Base-by-base conservation (phyloP, 805 yeast species). In the Cyberlindnera saturnus region DNA sequence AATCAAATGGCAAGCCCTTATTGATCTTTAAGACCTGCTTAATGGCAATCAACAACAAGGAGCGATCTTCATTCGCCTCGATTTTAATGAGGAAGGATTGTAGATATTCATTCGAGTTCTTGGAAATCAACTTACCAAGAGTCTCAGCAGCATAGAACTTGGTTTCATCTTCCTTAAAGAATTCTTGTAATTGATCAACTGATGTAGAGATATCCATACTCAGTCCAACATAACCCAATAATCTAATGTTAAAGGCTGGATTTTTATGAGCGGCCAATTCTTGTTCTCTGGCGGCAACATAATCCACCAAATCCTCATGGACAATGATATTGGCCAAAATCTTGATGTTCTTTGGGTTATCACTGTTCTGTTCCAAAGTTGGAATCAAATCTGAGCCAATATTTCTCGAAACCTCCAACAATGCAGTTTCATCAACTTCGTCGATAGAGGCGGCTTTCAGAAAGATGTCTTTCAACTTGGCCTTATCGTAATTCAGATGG, bases 141-240 rank as follows among this genome's bases (percentile, higher is more conserved):
- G 82, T 68, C 39, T 71, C 69, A 1, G 83, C 74, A 2, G 83
- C 70, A 18, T 75, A 74, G 7, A 66, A 48, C 41, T 67, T 68
- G 5, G 73, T 54, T 5, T 57, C 59, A 32, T 71, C 73, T 10
- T 66, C 57, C 4, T 57, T 52, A 46, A 71, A 55, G 45, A 63
- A 53, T 16, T 43, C 45, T 50, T 61, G 58, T 50, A 79, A 57
- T 15, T 70, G 63, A 1, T 60, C 65, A 23, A 73, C 51, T 4
- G 65, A 57, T 17, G 66, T 50, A 5, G 60, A 53, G 32, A 72
- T 50, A 30, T 59, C 60, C 43, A 56, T 50, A 6, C 59, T 44
- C 43, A 65, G 63, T n/a, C 76, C 73, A 28, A 75, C 63, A 44
- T 70, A 69, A 5, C 82, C 85, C 40, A 80, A 56, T 33, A 74